phyloP scores from a whole-genome alignment of 805 yeast genomes.

The Wickerhamomyces xylosicus region DNA sequence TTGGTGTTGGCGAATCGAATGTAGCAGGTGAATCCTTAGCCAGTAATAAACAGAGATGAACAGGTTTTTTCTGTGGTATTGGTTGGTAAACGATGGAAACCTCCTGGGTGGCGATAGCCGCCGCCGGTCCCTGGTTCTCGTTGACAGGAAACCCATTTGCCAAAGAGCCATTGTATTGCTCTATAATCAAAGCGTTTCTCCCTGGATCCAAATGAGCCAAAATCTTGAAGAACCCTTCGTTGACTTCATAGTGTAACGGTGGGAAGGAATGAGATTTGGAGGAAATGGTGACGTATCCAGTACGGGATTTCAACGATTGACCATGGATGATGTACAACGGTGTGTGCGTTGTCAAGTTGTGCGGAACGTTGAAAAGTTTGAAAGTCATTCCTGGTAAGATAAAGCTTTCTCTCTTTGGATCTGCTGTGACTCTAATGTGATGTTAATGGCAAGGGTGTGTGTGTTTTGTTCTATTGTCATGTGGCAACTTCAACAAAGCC shows the following conservation, averaged over 20 bases:
- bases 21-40: constrained; percentile 65
- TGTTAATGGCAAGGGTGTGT: too few species aligned
- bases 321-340: constrained; percentile 46
- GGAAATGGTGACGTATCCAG: constrained; percentile 33
- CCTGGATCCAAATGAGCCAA: constrained; percentile 63
- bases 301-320: constrained; percentile 17
- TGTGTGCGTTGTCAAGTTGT: constrained; percentile 28
- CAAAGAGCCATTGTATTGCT: constrained; percentile 30
- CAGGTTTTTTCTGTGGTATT: constrained; percentile 53
- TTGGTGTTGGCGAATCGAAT: constrained; percentile 60
- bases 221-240: constrained; percentile 64
- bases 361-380: constrained; percentile 22
- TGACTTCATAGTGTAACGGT: constrained; percentile 59
- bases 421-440: too few species aligned
- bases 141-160: constrained; percentile 22
- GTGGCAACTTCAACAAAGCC: too few species aligned
- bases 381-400: constrained; percentile 28
- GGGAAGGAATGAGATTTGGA: constrained; percentile 39
- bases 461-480: too few species aligned
- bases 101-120: constrained; percentile 5
- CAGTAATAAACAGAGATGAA: constrained; percentile 70
- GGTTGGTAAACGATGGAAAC: constrained; percentile 42
- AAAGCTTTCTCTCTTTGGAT: too few species aligned
- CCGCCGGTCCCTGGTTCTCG: constrained; percentile 2
- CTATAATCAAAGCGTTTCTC: constrained; percentile 44